Percentiles rank a stretch among this genome's conserved stretches.
phyloP scores from a whole-genome alignment of 371 early-diverging fungal genomes.

The Quaeritorhiza haematococci region DNA sequence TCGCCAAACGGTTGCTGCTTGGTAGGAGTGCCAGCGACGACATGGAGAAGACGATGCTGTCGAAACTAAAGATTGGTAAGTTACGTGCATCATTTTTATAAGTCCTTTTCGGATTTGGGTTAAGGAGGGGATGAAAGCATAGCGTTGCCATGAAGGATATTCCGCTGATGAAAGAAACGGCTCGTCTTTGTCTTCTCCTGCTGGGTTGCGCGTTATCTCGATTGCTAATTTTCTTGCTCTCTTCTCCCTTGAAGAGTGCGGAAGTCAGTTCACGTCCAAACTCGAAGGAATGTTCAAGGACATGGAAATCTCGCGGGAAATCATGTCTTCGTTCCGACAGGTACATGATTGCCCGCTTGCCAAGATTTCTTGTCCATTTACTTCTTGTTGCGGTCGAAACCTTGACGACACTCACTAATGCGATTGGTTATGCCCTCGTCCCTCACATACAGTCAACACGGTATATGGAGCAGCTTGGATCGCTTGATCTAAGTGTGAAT shows the following conservation, averaged over 20 bases:
- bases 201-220: neutral
- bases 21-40: slow-evolving; percentile 73
- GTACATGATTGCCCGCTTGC: slow-evolving; percentile 2
- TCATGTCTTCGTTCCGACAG: slow-evolving; percentile 26
- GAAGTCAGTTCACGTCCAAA: slow-evolving; percentile 80
- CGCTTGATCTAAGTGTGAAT: slow-evolving; percentile 52
- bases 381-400: no score
- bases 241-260: slow-evolving; percentile 62
- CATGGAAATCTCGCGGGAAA: slow-evolving; percentile 32
- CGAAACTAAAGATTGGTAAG: slow-evolving; percentile 70
- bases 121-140: no score
- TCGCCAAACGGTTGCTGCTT: slow-evolving; percentile 82
- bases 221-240: slow-evolving; percentile 3
- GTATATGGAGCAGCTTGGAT: slow-evolving; percentile 22
- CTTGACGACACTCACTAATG: no score
- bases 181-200: neutral
- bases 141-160: no score
- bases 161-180: neutral
- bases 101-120: no score
- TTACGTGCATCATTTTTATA: no score
- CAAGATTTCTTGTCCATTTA: slow-evolving; percentile 12
- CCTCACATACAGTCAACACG: slow-evolving; percentile 20
- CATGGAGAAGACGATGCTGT: slow-evolving; percentile 75
- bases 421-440: no score
- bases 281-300: slow-evolving; percentile 76